Base-by-base conservation (phyloP, 768 basidiomycete species). In the Amanita fuliginea region DNA sequence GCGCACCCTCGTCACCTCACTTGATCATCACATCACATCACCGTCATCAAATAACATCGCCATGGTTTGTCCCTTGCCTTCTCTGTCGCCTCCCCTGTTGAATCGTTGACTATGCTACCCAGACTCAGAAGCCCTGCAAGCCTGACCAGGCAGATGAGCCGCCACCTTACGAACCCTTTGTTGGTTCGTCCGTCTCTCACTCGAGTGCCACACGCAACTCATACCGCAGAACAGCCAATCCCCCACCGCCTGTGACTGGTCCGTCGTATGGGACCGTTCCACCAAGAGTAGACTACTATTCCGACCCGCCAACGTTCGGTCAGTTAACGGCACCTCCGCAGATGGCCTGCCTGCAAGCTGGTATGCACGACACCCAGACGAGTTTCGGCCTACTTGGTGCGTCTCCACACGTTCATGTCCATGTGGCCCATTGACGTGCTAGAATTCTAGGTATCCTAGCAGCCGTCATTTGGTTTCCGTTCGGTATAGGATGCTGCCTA, bases 391-490 rank as follows among this genome's bases (percentile, higher is more conserved):
- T 88, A 3, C 71, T 90, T 6, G 88, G 86, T 80, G 59, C 56
- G 78, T 62, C 19, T 13, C 34, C 18, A n/a, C 36, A 18, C 24
- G 32, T 24, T 46, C 34, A 13, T 40, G 45, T 36, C 5, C 22
- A 3, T 24, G 5, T 30, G 57, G 42, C 40, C 43, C 19, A 46
- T 6, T 42, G 43, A 41, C 28, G 46, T 46, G 35, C 46, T 22
- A n/a, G n/a, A n/a, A n/a, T 35, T 18, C 32, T 53, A 88, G 87
- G 88, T 49, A 64, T 91, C 28, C 65, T 92, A 14, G 84, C 84
- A 6, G 88, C 89, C 3, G 66, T 92, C 22, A 68, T 91, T 52
- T 91, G 86, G 88, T 92, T 92, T 68, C 89, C 89, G 3, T 64
- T 90, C 0, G 89, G 89, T 4, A 73, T 92, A 35, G 86, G 80